These are phyloP conservation scores for Mucor irregularis DNA, from an alignment of 371 early-diverging fungal genomes.

Conservation along the genomic window DNA sequence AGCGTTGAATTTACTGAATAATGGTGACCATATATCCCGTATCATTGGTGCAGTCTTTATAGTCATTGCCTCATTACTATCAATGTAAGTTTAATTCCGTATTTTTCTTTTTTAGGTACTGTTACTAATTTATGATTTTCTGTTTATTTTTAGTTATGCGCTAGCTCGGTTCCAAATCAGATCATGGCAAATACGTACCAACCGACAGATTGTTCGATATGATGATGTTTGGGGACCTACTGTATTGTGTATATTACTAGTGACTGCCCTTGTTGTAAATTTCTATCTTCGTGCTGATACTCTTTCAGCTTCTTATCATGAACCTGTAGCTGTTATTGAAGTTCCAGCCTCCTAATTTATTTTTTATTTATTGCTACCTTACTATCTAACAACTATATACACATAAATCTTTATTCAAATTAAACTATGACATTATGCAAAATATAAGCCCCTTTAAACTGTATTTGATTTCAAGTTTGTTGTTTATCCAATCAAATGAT, in stretches of 20 bases:
- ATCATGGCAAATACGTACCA: conserved; percentile 25
- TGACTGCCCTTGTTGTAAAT: conserved; percentile 27
- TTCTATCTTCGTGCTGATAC: conserved; percentile 29
- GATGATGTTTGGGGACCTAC: conserved; percentile 37
- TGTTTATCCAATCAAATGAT: too few species aligned
- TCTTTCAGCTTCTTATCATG: conserved; percentile 3
- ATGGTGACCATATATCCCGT: conserved; percentile 53
- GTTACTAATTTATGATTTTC: background rate
- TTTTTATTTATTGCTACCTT: too few species aligned
- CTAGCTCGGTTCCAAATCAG: conserved; percentile 27
- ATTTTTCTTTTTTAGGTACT: background rate
- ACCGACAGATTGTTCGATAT: conserved; percentile 24
- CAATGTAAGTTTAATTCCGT: conserved; percentile 21
- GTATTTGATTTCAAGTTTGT: too few species aligned
- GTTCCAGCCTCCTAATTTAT: background rate
- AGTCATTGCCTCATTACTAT: conserved; percentile 22
- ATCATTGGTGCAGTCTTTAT: conserved; percentile 34
- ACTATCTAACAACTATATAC: too few species aligned
- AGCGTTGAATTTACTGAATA: conserved; percentile 70
- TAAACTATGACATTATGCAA: too few species aligned
- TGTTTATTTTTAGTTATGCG: conserved; percentile 27
- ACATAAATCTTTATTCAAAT: too few species aligned
- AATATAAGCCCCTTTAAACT: too few species aligned
- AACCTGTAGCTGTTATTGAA: background rate
- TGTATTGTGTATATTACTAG: conserved; percentile 29